Evolutionary conservation across 1,139 yeast species (phyloP), one percentile per base, ranked within the genome.

Genomic region (Magnusiomyces clavatus): DNA sequence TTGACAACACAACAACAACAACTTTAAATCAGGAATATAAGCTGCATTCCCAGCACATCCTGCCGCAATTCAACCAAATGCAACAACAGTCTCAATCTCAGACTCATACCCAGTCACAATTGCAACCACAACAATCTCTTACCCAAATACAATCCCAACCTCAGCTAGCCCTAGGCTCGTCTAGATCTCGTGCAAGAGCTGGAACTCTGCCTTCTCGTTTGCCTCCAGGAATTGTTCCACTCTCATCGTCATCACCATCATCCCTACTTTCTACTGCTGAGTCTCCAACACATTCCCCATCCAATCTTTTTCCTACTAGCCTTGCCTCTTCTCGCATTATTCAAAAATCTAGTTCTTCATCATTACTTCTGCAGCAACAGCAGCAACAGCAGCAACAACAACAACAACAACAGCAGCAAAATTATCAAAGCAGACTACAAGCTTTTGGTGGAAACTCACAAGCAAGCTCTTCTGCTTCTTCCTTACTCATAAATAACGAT

Each of bases 191-290:
- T 20, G 72, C 76, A 2, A 63, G 77, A 47, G 76, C 77, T 4
- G 77, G 76, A 14, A 72, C 76, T 35, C 62, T 72, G 47, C 76
- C 76, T 13, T 70, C 75, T 37, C 58, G 75, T 43, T 63, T 71
- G 20, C 65, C 73, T 43, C 68, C 71, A 14, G 63, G 63, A 2
- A 50, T 53, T 11, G 34, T 48, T 39, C 48, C 58, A 17, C 51
- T 51, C 49, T 51, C 49, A 24, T 49, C 64, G 12, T 57, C 63
- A 50, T 70, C 70, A 43, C 60, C 67, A 45, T 57, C 64, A 43
- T 69, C 70, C 37, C 56, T 67, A 49, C 53, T 64, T 34, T 60
- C 68, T 29, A 69, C 70, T 16, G 61, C 59, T 38, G 47, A 57
- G 20, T 53, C 61, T 41, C 54, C 52, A 12, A 8, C 46, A 10